Evolutionary conservation across 306 rosid species (phyloP).

Genomic region (Bauhinia variegata): DNA sequence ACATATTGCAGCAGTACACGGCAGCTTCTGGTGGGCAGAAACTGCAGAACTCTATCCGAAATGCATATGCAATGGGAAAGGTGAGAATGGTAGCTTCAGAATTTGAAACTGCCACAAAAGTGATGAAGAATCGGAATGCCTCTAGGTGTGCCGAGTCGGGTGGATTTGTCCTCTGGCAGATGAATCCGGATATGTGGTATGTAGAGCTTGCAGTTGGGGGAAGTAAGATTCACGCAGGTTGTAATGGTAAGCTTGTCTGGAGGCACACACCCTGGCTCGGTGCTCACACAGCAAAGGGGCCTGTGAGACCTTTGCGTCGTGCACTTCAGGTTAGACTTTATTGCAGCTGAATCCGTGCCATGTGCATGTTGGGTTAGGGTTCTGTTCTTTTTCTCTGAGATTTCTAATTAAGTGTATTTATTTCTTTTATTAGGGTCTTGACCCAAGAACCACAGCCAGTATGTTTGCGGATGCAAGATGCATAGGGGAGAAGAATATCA

Average conservation of each 20-base stretch:
- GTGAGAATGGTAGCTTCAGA: slow-evolving; percentile 95
- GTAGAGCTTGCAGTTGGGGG: slow-evolving; percentile 98
- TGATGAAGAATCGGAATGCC: slow-evolving; percentile 69
- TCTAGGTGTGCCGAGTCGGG: slow-evolving; percentile 89
- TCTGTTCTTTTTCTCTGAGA: not conserved
- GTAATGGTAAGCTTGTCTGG: slow-evolving; percentile 97
- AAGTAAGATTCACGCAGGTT: slow-evolving; percentile 94
- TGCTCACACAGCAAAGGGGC: slow-evolving; percentile 95
- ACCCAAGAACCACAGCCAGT: slow-evolving; percentile 90
- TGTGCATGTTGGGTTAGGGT: not conserved
- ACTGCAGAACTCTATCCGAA: slow-evolving; percentile 76
- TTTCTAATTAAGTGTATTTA: slow-evolving; percentile 8
- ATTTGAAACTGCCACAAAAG: slow-evolving; percentile 88
- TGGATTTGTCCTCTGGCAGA: slow-evolving; percentile 99
- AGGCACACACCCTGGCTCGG: slow-evolving; percentile 99
- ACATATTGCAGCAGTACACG: slow-evolving; percentile 93
- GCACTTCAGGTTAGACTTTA: slow-evolving; percentile 78
- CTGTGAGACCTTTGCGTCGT: slow-evolving; percentile 94
- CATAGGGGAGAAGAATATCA: slow-evolving; percentile 92
- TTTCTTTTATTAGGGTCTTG: slow-evolving; percentile 74
- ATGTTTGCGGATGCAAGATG: slow-evolving; percentile 89
- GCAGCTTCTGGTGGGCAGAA: slow-evolving; percentile 96
- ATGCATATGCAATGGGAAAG: slow-evolving; percentile 98
- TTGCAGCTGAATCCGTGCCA: not conserved
- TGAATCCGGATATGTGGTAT: slow-evolving; percentile 99